These are phyloP conservation scores for Rhizopogon vulgaris DNA, from an alignment of 768 basidiomycete genomes.

Conservation along the genomic window DNA sequence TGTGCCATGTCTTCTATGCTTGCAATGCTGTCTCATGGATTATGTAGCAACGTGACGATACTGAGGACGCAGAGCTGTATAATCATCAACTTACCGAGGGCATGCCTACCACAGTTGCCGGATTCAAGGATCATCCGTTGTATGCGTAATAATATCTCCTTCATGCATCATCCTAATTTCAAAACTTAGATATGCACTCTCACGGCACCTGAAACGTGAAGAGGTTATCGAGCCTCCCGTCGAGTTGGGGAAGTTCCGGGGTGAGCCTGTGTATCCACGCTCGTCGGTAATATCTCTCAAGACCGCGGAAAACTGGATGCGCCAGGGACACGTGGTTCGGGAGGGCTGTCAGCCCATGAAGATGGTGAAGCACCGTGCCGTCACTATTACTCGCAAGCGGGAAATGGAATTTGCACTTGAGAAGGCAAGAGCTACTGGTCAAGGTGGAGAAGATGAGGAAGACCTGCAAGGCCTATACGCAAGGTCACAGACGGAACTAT, in stretches of 20 bases:
- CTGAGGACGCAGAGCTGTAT: slow-evolving; percentile 87
- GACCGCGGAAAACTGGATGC: slow-evolving; percentile 93
- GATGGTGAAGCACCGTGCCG: slow-evolving; percentile 78
- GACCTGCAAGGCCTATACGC: slow-evolving; percentile 87
- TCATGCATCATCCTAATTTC: slow-evolving; percentile 1
- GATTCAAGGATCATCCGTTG: slow-evolving; percentile 96
- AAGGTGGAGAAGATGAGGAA: slow-evolving; percentile 39
- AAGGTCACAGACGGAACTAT: slow-evolving; percentile 76
- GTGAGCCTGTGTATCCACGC: slow-evolving; percentile 87
- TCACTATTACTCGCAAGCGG: slow-evolving; percentile 72
- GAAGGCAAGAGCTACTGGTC: slow-evolving; percentile 32
- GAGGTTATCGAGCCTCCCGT: slow-evolving; percentile 77
- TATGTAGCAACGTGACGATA: slow-evolving; percentile 79
- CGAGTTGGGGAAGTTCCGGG: slow-evolving; percentile 89
- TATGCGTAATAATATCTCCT: slow-evolving; percentile 26
- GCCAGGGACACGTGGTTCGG: slow-evolving; percentile 69
- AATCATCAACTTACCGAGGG: slow-evolving; percentile 75
- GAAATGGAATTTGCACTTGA: slow-evolving; percentile 57
- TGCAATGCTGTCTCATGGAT: slow-evolving; percentile 10
- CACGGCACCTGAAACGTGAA: slow-evolving; percentile 81
- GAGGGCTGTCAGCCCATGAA: slow-evolving; percentile 83
- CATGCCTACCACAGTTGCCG: slow-evolving; percentile 86
- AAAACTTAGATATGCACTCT: slow-evolving; percentile 64
- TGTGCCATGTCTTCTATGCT: slow-evolving; percentile 31
- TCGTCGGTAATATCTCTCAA: slow-evolving; percentile 80